A percentile compares a stretch with the other conserved stretches of the same genome.
These are phyloP conservation scores for Penicillium ochrochloron DNA, from an alignment of 495 filamentous ascomycete species.

Conservation along the genomic window DNA sequence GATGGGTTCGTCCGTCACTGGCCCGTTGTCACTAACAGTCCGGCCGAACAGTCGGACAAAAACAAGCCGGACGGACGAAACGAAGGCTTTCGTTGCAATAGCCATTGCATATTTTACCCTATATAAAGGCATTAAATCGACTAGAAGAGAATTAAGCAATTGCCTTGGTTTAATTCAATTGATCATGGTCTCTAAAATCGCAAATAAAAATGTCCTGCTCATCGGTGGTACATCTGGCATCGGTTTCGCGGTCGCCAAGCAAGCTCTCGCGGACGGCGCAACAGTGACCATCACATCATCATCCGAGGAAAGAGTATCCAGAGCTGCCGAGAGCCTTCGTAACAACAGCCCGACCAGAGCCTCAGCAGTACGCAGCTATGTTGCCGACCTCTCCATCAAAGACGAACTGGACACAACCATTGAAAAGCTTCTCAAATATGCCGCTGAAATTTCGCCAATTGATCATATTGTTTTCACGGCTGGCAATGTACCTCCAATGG, in stretches of 20 bases:
- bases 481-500: conserved; percentile 46
- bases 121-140: background rate
- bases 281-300: conserved; percentile 61
- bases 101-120: background rate
- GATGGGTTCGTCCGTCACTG: background rate
- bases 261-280: conserved; percentile 52
- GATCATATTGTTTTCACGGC: conserved; percentile 70
- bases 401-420: conserved; percentile 50
- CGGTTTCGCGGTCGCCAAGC: conserved; percentile 59
- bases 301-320: conserved; percentile 40
- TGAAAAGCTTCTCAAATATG: conserved; percentile 47
- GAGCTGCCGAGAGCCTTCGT: conserved; percentile 44
- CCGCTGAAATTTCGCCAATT: conserved; percentile 37
- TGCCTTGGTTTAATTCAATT: background rate
- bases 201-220: conserved; percentile 47
- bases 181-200: conserved; percentile 28
- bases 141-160: background rate
- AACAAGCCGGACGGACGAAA: background rate
- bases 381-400: conserved; percentile 54
- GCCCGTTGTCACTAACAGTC: background rate
- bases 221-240: conserved; percentile 62
- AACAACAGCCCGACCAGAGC: conserved; percentile 34
- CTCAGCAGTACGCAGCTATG: conserved; percentile 41
- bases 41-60: conserved; percentile 6
- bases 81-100: background rate